Evolutionary conservation across 345 rosid species (phyloP).

Genomic region (Syzygium grande): DNA sequence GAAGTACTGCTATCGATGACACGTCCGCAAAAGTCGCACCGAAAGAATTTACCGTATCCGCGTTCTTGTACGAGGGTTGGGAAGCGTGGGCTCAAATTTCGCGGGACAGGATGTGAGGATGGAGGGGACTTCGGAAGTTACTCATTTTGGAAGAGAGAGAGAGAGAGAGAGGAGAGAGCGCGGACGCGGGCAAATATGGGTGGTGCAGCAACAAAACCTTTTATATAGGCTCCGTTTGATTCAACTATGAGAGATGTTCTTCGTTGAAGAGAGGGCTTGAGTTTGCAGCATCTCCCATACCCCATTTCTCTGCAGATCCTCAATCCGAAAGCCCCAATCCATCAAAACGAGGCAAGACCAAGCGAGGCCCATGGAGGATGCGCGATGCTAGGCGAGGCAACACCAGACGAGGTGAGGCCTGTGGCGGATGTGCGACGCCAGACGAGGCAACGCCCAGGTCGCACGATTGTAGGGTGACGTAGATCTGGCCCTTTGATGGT

Average conservation of each 20-base stretch:
- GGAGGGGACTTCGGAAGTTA: neutral
- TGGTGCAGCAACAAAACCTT: neutral
- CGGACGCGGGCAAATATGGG: neutral
- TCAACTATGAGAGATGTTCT: neutral
- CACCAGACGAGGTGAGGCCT: too few species aligned
- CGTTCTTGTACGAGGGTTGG: neutral
- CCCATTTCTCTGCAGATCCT: neutral
- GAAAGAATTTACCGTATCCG: too few species aligned
- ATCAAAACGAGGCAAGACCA: neutral
- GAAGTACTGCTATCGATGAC: neutral
- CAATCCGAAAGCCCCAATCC: neutral
- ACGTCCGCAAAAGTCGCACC: fast-evolving
- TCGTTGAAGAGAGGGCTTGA: neutral
- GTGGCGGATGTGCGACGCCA: neutral
- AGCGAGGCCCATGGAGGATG: too few species aligned
- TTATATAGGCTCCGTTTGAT: too few species aligned
- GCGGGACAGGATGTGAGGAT: neutral
- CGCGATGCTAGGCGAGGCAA: too few species aligned
- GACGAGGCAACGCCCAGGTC: neutral
- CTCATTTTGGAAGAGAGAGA: neutral
- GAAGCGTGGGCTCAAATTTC: neutral
- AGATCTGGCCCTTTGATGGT: neutral
- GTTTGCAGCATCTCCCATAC: neutral
- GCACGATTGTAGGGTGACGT: fast-evolving
- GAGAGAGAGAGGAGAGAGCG: too few species aligned